These are phyloP conservation scores for Lycium barbarum DNA, from an alignment of 257 asterid species.

Conservation along the genomic window DNA sequence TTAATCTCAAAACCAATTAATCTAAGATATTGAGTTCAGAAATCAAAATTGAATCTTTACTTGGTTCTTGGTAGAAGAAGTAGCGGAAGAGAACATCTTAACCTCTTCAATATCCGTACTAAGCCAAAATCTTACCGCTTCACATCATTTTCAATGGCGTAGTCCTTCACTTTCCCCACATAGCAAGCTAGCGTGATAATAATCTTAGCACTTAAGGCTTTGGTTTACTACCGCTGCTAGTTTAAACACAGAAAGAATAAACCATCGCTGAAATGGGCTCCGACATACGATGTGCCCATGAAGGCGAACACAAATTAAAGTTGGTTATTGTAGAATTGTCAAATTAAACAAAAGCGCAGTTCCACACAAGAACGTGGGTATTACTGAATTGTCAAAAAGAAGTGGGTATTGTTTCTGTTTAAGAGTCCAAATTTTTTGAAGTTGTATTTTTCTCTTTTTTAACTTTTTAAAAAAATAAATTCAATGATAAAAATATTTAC, in stretches of 20 bases:
- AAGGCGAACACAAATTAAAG: slow-evolving; percentile 51
- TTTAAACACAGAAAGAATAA: slow-evolving; percentile 76
- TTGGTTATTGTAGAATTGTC: too few relatives aligned
- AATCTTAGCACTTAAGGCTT: slow-evolving; percentile 64
- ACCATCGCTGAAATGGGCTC: slow-evolving; percentile 85
- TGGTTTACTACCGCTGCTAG: slow-evolving; percentile 74
- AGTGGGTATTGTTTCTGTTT: too few relatives aligned
- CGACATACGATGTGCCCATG: slow-evolving; percentile 78
- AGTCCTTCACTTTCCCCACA: slow-evolving; percentile 59
- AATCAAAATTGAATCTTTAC: slow-evolving; percentile 40
- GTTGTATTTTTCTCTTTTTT: too few relatives aligned
- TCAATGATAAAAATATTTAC: too few relatives aligned
- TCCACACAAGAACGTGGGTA: too few relatives aligned
- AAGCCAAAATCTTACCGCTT: slow-evolving; percentile 16
- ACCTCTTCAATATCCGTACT: slow-evolving; percentile 15
- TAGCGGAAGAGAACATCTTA: slow-evolving; percentile 55
- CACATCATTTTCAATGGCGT: slow-evolving; percentile 45
- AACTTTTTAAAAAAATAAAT: too few relatives aligned
- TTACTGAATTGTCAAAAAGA: too few relatives aligned
- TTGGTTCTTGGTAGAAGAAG: slow-evolving; percentile 89
- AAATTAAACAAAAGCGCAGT: too few relatives aligned
- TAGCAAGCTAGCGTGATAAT: slow-evolving; percentile 61
- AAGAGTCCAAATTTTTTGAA: too few relatives aligned
- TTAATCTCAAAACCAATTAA: slow-evolving; percentile 1
- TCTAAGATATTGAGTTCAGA: not conserved